phyloP scores from a whole-genome alignment of 345 rosid genomes.

The Acer campestre region DNA sequence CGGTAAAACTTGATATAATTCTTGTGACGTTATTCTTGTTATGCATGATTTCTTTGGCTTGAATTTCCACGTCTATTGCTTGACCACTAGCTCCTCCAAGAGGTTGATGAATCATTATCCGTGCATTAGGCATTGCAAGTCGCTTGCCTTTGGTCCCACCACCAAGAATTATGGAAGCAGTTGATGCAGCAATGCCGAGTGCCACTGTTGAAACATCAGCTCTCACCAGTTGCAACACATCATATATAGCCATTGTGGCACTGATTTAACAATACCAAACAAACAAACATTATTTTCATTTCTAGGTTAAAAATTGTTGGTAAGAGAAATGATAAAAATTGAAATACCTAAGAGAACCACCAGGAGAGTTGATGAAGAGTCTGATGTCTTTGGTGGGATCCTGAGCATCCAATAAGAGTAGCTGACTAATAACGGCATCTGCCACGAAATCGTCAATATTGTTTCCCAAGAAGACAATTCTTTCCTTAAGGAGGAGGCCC shows the following conservation, averaged over 20 bases:
- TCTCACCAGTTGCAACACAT: slow-evolving; percentile 84
- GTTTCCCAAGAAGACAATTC: slow-evolving; percentile 82
- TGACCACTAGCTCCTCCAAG: slow-evolving; percentile 94
- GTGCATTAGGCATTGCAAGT: slow-evolving; percentile 89
- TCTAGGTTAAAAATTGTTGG: too few species aligned
- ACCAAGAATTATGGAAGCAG: slow-evolving; percentile 90
- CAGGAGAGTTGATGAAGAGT: slow-evolving; percentile 81
- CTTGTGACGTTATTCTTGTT: slow-evolving; percentile 71
- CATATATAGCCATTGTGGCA: slow-evolving; percentile 95
- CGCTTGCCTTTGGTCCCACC: slow-evolving; percentile 97
- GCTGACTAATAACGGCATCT: slow-evolving; percentile 81
- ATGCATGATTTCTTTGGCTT: slow-evolving; percentile 87
- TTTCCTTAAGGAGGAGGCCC: slow-evolving; percentile 84
- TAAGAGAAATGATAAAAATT: too few species aligned
- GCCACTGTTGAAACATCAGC: slow-evolving; percentile 91
- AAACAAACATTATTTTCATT: not conserved
- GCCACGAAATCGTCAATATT: slow-evolving; percentile 82
- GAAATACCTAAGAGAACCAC: slow-evolving; percentile 86
- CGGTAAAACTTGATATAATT: slow-evolving; percentile 70
- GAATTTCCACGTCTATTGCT: slow-evolving; percentile 81
- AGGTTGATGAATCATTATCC: slow-evolving; percentile 96
- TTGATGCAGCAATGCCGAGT: slow-evolving; percentile 87
- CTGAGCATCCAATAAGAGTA: slow-evolving; percentile 89
- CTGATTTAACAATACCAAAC: slow-evolving; percentile 39
- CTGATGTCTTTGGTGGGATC: slow-evolving; percentile 86